Conservation (phyloP, 2,329 filamentous ascomycete genomes). For the Fusarium fujikuroi region DNA sequence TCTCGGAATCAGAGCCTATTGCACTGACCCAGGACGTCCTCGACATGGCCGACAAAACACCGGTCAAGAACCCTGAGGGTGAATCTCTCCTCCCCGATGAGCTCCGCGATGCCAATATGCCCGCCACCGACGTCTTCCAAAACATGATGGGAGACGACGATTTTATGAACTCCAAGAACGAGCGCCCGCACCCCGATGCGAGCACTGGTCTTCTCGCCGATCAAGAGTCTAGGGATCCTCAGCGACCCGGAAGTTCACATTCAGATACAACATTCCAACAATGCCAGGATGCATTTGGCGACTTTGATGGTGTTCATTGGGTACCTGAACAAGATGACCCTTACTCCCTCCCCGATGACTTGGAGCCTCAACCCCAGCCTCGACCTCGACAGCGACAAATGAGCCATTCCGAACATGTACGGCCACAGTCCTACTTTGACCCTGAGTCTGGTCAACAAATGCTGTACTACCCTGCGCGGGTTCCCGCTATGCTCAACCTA, state of each 20-base stretch:
- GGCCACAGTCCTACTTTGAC: conserved; percentile 69
- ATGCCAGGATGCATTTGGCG: conserved; percentile 75
- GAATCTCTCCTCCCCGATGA: conserved; percentile 52
- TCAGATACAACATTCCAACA: conserved; percentile 73
- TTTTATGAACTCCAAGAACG: conserved; percentile 26
- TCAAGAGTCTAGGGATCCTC: conserved; percentile 30
- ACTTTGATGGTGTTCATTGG: conserved; percentile 85
- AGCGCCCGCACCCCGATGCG: conserved; percentile 14
- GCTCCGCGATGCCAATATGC: conserved; percentile 48
- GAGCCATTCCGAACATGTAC: conserved; percentile 44
- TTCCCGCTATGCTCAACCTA: conserved; percentile 92
- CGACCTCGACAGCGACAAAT: conserved; percentile 42
- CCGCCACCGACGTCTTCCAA: conserved; percentile 49
- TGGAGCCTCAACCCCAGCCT: conserved; percentile 29
- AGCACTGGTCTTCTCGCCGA: conserved; percentile 20
- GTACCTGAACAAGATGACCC: conserved; percentile 60
- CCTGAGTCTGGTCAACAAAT: conserved; percentile 79
- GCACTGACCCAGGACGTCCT: conserved; percentile 62
- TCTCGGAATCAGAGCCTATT: conserved; percentile 66
- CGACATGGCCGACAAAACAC: conserved; percentile 62
- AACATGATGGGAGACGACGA: conserved; percentile 47
- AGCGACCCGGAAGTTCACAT: conserved; percentile 57
- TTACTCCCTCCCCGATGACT: conserved; percentile 28
- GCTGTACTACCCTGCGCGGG: conserved; percentile 95
- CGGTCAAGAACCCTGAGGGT: conserved; percentile 54